A percentile compares a stretch with the other conserved stretches of the same genome.
phyloP scores from a whole-genome alignment of 257 asterid species.

The Solanum piurae region DNA sequence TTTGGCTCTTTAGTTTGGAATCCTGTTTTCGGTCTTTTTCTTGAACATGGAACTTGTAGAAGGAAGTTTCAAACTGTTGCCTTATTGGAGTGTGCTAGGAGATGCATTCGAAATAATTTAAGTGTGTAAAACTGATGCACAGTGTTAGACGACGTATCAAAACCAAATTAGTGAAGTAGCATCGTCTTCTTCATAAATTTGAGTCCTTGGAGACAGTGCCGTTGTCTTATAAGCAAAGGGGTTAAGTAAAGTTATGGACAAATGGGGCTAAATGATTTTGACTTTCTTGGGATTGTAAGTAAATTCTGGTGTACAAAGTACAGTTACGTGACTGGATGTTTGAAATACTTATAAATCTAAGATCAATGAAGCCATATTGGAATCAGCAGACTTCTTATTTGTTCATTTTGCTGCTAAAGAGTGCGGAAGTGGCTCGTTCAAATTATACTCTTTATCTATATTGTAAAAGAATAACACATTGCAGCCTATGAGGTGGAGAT shows the following conservation, averaged over 20 bases:
- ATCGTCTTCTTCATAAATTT: not conserved
- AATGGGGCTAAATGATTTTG: not conserved
- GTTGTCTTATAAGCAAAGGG: not conserved
- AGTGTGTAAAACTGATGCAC: not conserved
- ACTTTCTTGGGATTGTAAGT: not conserved
- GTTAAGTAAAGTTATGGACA: not conserved
- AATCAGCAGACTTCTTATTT: not conserved
- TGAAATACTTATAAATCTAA: not conserved
- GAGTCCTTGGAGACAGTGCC: not conserved
- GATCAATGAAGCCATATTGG: not conserved
- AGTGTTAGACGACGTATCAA: not conserved
- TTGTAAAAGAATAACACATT: not conserved
- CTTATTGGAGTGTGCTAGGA: not conserved
- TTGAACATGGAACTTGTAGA: not conserved
- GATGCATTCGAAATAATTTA: not conserved
- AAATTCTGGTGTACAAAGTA: not conserved
- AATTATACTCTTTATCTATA: not conserved
- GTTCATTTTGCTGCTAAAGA: not conserved
- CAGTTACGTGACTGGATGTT: not conserved
- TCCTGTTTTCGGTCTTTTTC: not conserved
- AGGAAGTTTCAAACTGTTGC: not conserved
- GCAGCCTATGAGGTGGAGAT: not conserved
- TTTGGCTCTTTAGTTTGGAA: not conserved
- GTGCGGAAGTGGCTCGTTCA: not conserved
- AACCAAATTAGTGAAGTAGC: not conserved